A percentile compares a stretch with the other conserved stretches of the same genome.
Evolutionary conservation across 208 protist species (phyloP).

Genomic region (Leishmania gerbilli): DNA sequence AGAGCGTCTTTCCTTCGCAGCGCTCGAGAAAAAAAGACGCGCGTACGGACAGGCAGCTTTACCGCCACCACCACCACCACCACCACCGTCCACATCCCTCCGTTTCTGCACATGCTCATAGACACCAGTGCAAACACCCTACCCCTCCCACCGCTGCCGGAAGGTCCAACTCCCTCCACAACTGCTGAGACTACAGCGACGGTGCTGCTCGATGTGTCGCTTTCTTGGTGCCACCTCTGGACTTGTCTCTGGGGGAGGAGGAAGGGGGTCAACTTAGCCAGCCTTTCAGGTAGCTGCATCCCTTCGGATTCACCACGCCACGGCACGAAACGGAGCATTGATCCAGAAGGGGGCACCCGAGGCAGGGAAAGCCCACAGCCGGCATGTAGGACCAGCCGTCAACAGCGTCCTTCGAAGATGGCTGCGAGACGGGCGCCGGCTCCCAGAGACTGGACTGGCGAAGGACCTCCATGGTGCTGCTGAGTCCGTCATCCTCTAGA

Average conservation of each 20-base stretch:
- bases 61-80: not conserved
- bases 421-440: constrained; percentile 34
- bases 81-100: not conserved
- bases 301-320: constrained; percentile 62
- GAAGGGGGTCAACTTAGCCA: constrained; percentile 40
- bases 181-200: not conserved
- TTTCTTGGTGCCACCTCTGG: no score
- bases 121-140: not conserved
- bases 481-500: constrained; percentile 11
- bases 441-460: constrained; percentile 25
- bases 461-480: constrained; percentile 8
- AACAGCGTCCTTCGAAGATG: constrained; percentile 27
- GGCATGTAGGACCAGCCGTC: constrained; percentile 69
- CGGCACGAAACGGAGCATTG: constrained; percentile 45
- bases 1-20: not conserved
- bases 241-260: not conserved
- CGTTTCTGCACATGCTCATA: not conserved
- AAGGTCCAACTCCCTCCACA: not conserved
- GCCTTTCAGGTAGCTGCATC: constrained; percentile 58
- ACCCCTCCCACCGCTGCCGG: not conserved
- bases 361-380: constrained; percentile 72
- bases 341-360: constrained; percentile 75
- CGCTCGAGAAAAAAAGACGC: not conserved
- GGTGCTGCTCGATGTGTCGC: not conserved
- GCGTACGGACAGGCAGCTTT: not conserved